phyloP scores from a whole-genome alignment of 1,139 yeast genomes.

The Debaryomycetaceae sp. region DNA sequence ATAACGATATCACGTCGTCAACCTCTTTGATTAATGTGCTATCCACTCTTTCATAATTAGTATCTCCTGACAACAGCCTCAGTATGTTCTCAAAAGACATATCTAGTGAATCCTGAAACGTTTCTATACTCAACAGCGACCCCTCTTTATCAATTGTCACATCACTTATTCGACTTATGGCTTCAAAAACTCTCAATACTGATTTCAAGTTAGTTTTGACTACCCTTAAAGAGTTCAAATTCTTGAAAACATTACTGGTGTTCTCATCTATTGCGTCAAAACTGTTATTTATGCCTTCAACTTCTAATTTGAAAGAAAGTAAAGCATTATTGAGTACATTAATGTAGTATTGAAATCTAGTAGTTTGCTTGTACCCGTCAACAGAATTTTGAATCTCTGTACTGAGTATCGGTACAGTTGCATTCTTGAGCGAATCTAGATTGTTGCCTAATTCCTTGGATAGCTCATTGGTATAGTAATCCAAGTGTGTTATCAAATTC shows the following conservation, averaged over 20 bases:
- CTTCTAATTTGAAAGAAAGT: constrained; percentile 49
- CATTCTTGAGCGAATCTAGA: constrained; percentile 39
- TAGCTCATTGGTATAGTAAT: constrained; percentile 57
- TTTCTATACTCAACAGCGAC: constrained; percentile 15
- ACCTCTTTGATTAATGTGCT: constrained; percentile 32
- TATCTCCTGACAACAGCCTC: constrained; percentile 29
- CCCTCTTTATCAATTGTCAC: constrained; percentile 12
- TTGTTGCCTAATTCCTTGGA: constrained; percentile 48
- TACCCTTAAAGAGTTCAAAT: constrained; percentile 39
- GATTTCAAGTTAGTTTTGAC: constrained; percentile 42
- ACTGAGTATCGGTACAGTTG: constrained; percentile 29
- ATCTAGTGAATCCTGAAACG: constrained; percentile 37
- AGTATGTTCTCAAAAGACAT: constrained; percentile 39
- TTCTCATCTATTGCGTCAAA: constrained; percentile 5
- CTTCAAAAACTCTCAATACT: constrained; percentile 45
- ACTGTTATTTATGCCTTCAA: constrained; percentile 26
- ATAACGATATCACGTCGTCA: constrained; percentile 42
- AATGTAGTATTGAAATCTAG: constrained; percentile 61
- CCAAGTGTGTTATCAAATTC: constrained; percentile 53
- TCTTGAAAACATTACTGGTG: constrained; percentile 26
- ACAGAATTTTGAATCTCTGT: constrained; percentile 13
- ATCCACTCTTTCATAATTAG: constrained; percentile 22
- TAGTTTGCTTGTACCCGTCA: constrained; percentile 11
- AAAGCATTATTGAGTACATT: constrained; percentile 58
- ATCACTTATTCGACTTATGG: constrained; percentile 23